Conservation (phyloP, 768 basidiomycete genomes). For the Melanogaster broomeanus region DNA sequence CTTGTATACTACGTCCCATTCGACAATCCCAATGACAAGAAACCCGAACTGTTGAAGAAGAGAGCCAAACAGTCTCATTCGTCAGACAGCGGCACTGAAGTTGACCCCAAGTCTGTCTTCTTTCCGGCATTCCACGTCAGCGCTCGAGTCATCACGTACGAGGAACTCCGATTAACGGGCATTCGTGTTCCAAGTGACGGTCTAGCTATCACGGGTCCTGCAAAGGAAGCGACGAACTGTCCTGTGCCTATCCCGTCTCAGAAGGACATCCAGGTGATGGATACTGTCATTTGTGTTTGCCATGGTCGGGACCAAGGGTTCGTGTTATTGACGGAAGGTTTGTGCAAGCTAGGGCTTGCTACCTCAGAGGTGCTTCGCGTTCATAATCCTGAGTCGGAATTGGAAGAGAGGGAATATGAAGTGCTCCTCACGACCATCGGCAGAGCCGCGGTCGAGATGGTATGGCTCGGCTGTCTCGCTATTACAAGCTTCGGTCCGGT, state of each 20-base stretch:
- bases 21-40: conserved; percentile 18
- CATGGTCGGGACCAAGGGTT: conserved; percentile 65
- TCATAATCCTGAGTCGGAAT: conserved; percentile 36
- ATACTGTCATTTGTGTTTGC: conserved; percentile 60
- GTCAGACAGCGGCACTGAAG: conserved; percentile 23
- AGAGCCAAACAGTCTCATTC: conserved; percentile 30
- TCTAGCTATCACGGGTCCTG: conserved; percentile 64
- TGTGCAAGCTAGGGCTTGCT: conserved; percentile 74
- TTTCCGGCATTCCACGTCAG: conserved; percentile 71
- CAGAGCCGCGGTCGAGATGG: conserved; percentile 52
- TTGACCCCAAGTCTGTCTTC: conserved; percentile 49
- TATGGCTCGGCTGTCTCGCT: conserved; percentile 56
- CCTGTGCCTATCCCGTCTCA: conserved; percentile 27
- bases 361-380: conserved; percentile 21
- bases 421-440: conserved; percentile 47
- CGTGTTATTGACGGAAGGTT: conserved; percentile 78
- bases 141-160: conserved; percentile 71
- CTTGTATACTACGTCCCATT: conserved; percentile 80
- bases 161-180: conserved; percentile 71
- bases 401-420: conserved; percentile 44
- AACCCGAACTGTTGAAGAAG: conserved; percentile 31
- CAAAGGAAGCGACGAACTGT: conserved; percentile 47
- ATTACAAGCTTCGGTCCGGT: conserved; percentile 42
- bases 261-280: conserved; percentile 35
- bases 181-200: conserved; percentile 75